Conservation (phyloP, 352 stramenopile species). For the Phytopythium sindhum region DNA sequence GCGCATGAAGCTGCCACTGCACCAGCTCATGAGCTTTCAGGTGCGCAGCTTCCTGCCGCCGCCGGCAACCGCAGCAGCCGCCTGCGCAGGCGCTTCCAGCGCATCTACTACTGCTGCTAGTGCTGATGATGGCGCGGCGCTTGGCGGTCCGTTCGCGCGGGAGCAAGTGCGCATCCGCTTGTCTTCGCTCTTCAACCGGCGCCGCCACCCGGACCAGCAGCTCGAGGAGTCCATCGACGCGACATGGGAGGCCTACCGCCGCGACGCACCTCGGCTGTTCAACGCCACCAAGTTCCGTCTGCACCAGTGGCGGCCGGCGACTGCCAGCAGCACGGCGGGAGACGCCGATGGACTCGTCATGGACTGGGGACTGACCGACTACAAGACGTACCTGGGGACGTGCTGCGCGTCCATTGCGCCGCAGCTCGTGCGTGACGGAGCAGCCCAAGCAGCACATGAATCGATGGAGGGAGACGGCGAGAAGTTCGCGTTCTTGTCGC, state of each 20-base stretch:
- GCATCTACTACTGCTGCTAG: background rate
- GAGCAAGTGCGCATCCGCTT: slow-evolving; percentile 46
- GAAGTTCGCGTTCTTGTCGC: slow-evolving; percentile 57
- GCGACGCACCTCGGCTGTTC: slow-evolving; percentile 46
- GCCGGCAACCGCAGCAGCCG: background rate
- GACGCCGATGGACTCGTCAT: slow-evolving; percentile 16
- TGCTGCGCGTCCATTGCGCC: slow-evolving; percentile 50
- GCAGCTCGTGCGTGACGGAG: slow-evolving; percentile 15
- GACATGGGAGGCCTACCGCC: slow-evolving; percentile 36
- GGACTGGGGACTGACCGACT: slow-evolving; percentile 60
- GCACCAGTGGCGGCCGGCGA: slow-evolving; percentile 9
- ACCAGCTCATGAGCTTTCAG: slow-evolving; percentile 40
- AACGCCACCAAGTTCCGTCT: slow-evolving; percentile 77
- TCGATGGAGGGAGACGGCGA: slow-evolving; percentile 10
- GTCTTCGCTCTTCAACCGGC: slow-evolving; percentile 39
- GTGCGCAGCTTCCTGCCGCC: slow-evolving; percentile 24
- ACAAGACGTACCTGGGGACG: slow-evolving; percentile 72
- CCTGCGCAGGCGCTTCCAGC: background rate
- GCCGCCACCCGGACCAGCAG: slow-evolving; percentile 29
- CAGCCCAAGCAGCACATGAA: slow-evolving; percentile 23
- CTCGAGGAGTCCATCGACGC: slow-evolving; percentile 36
- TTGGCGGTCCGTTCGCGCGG: slow-evolving; percentile 15
- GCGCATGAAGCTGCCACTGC: slow-evolving; percentile 20
- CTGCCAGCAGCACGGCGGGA: background rate
- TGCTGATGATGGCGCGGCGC: background rate